Evolutionary conservation across 2,329 filamentous ascomycete species (phyloP), one percentile per base, ranked within the genome.

Genomic region (Diaporthe humulicola): DNA sequence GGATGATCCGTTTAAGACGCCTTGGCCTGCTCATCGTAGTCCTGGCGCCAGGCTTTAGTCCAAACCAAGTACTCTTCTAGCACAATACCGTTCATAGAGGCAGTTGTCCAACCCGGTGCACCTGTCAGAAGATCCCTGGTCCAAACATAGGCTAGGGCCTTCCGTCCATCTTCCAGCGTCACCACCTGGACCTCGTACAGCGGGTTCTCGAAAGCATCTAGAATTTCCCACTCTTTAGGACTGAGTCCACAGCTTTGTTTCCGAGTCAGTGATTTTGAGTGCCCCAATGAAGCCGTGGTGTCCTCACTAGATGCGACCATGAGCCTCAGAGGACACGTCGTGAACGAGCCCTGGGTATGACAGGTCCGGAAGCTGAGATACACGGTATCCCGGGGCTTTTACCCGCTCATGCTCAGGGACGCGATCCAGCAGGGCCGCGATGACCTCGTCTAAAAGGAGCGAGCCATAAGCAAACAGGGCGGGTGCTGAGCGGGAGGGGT

Each of bases 331-430:
- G 7, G 56, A 58, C 36, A 25, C 17, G 36, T 77, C 76, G 30
- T 17, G 45, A 14, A 76, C 74, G 19, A 77, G 76, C 12, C 76
- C 76, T 22, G 76, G 76, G 22, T 76, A 77, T 48, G 74, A 70
- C 33, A 73, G 66, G 22, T 61, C 74, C 3, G 74, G 74, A n/a
- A 77, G 56, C 4, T 64, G 36, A 7, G 74, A 73, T 2, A 73
- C 74, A n/a, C 76, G 74, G 60, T 72, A 77, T 0, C 76, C 74
- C 4, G 72, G 74, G 3, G 74, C 75, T 36, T 28, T 40, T 15
- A 48, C 73, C 7, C 9, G 3, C 17, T 61, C 42, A 12, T 73
- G 60, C 6, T 72, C 54, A 4, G 76, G 75, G 1, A 77, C 69
- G n/a, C 76, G 74, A 42, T 69, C 76, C 15, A 77, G 60, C 14